Evolutionary conservation across 257 asterid species (phyloP).

Genomic region (Haberlea rhodopensis): DNA sequence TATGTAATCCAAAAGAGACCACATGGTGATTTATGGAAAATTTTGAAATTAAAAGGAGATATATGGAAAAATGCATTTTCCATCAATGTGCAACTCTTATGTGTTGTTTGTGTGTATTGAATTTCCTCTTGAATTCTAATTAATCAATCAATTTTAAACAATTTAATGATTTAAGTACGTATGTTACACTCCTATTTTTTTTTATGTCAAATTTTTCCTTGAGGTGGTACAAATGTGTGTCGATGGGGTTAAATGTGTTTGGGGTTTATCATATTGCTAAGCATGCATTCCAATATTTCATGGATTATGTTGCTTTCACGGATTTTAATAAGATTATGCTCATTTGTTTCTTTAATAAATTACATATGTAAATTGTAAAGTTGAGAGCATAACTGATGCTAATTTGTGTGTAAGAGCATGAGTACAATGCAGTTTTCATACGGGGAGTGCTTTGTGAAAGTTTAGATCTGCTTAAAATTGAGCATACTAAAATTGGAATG

Average conservation of each 20-base stretch:
- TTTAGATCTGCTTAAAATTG: not conserved
- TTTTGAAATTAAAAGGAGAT: too few relatives aligned
- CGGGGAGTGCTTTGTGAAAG: constrained; percentile 57
- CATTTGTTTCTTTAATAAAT: constrained; percentile 16
- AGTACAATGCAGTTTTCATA: constrained; percentile 88
- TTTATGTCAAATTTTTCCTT: constrained; percentile 26
- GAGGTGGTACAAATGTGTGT: constrained; percentile 92
- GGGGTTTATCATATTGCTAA: constrained; percentile 80
- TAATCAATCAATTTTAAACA: too few relatives aligned
- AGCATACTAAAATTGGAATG: not conserved
- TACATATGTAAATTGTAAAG: constrained; percentile 46
- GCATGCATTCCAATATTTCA: constrained; percentile 57
- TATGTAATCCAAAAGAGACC: too few relatives aligned
- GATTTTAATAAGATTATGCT: constrained; percentile 19
- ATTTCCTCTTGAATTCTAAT: too few relatives aligned
- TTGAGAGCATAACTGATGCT: constrained; percentile 56
- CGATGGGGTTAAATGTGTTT: constrained; percentile 67
- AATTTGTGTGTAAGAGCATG: constrained; percentile 92
- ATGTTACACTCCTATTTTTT: too few relatives aligned
- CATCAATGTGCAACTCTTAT: too few relatives aligned
- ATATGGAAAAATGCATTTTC: too few relatives aligned
- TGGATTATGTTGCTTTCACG: constrained; percentile 40
- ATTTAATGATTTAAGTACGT: too few relatives aligned
- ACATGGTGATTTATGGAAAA: too few relatives aligned
- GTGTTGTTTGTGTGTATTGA: too few relatives aligned